Evolutionary conservation across 164 flowering plant species (phyloP).

Genomic region (Nelumbo lutea): DNA sequence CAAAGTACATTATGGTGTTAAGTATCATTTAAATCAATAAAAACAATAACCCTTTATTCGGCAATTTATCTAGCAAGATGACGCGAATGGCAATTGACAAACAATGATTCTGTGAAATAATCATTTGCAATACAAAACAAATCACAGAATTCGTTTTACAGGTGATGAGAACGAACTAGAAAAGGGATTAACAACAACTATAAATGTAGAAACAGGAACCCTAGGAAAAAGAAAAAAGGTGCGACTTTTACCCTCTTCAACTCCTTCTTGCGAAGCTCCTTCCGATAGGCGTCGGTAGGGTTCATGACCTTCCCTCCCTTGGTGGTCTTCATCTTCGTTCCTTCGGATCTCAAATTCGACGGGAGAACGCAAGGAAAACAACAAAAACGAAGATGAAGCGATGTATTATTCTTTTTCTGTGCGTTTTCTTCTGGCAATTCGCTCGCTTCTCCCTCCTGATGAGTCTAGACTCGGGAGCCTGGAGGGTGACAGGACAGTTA

Average conservation of each 20-base stretch:
- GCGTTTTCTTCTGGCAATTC: too few relatives aligned
- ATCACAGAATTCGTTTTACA: too few relatives aligned
- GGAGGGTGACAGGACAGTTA: too few relatives aligned
- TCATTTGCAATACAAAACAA: neutral
- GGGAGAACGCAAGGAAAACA: neutral
- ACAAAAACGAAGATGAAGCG: neutral
- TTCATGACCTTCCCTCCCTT: conserved; percentile 98
- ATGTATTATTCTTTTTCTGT: too few relatives aligned
- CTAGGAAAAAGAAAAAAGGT: conserved; percentile 7
- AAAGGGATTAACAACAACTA: neutral
- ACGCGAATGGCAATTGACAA: too few relatives aligned
- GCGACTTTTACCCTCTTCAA: conserved; percentile 61
- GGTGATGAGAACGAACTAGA: neutral
- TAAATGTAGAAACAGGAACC: conserved; percentile 6
- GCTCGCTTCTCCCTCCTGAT: too few relatives aligned
- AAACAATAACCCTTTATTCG: too few relatives aligned
- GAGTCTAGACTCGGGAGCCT: too few relatives aligned
- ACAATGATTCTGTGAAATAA: too few relatives aligned
- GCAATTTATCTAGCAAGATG: too few relatives aligned
- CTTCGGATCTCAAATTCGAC: neutral
- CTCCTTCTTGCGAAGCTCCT: conserved; percentile 91
- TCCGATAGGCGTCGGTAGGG: conserved; percentile 97
- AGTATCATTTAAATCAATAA: too few relatives aligned
- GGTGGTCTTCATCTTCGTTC: conserved; percentile 79
- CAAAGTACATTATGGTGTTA: too few relatives aligned